Base-by-base conservation (phyloP, 306 rosid genomes). In the Phaseolus lunatus region DNA sequence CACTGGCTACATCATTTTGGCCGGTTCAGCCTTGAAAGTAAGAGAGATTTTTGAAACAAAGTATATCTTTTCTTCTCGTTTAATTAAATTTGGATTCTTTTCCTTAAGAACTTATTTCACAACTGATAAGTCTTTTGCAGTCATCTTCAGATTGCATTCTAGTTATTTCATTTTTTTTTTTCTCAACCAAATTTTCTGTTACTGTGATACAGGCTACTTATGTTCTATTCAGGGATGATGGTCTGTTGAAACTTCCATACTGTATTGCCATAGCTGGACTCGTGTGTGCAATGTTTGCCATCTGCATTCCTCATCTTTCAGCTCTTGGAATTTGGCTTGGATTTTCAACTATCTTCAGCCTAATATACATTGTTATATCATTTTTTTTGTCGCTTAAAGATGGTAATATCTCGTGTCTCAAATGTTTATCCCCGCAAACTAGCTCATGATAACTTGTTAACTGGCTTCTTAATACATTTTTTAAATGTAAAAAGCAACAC, bases 11-110 rank as follows among this genome's bases (percentile, higher is more conserved):
- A 85, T 95, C 83, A 95, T 95, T 85, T 84, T 95, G 80, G 99
- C 97, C 8, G 99, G 99, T 67, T 88, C 89, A 33, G 99, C 97
- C 77, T 85, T 95, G 72, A 95, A 95, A 92, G 99, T 95, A 72
- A 78, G 81, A 73, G 44, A 63, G 71, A 71, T 3, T 49, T 12
- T 23, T 19, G 26, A 20, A 59, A 47, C 56, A 48, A 54, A 41
- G 27, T 72, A 41, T 49, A 35, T 37, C 0, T 64, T 44, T 49
- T 23, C 44, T 12, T n/a, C 18, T 15, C 63, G 29, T 70, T 56
- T 44, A 12, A 67, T 66, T 48, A 67, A 24, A n/a, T 12, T 57
- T 67, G 53, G 45, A 24, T 16, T 78, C 12, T 78, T 68, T 10
- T 56, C 33, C 64, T 56, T 37, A 3, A 0, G 20, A 54, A 23